phyloP scores from a whole-genome alignment of 2,329 filamentous ascomycete genomes.

The Periconia sp. region DNA sequence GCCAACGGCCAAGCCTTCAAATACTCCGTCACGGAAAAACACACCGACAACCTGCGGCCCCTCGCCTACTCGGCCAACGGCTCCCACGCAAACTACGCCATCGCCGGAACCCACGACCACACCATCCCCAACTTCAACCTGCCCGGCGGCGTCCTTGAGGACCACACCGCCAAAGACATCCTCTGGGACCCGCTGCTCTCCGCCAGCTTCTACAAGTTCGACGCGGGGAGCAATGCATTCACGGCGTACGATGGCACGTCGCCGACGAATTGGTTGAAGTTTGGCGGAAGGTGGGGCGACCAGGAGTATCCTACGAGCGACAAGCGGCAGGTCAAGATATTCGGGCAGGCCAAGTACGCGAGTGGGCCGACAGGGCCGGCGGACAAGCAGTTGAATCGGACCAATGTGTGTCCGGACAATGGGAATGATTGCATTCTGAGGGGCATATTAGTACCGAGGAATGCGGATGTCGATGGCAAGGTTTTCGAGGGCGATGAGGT shows the following conservation, averaged over 20 bases:
- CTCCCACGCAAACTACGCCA: constrained; percentile 70
- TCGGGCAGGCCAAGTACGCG: constrained; percentile 57
- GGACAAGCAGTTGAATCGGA: constrained; percentile 64
- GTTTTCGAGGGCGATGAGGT: constrained; percentile 17
- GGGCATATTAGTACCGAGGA: constrained; percentile 45
- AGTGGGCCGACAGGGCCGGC: constrained; percentile 67
- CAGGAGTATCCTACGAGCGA: constrained; percentile 61
- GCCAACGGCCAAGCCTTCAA: constrained; percentile 67
- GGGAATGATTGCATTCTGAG: constrained; percentile 53
- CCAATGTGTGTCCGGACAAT: constrained; percentile 63
- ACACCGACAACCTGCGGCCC: constrained; percentile 57
- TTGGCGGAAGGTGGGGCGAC: constrained; percentile 68
- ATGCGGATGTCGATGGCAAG: constrained; percentile 7
- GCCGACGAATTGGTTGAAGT: constrained; percentile 63
- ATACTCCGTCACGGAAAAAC: constrained; percentile 60
- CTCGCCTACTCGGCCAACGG: constrained; percentile 66
- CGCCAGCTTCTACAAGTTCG: constrained; percentile 63
- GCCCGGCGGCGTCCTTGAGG: constrained; percentile 57
- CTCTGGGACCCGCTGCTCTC: constrained; percentile 66
- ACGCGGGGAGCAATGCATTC: constrained; percentile 51
- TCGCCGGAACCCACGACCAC: constrained; percentile 65
- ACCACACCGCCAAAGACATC: constrained; percentile 61
- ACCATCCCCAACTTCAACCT: constrained; percentile 67
- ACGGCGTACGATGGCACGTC: constrained; percentile 53
- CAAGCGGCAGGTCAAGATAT: constrained; percentile 54